These are phyloP conservation scores for Ambrosiella xylebori DNA, from an alignment of 2,329 filamentous ascomycete genomes.

Conservation along the genomic window DNA sequence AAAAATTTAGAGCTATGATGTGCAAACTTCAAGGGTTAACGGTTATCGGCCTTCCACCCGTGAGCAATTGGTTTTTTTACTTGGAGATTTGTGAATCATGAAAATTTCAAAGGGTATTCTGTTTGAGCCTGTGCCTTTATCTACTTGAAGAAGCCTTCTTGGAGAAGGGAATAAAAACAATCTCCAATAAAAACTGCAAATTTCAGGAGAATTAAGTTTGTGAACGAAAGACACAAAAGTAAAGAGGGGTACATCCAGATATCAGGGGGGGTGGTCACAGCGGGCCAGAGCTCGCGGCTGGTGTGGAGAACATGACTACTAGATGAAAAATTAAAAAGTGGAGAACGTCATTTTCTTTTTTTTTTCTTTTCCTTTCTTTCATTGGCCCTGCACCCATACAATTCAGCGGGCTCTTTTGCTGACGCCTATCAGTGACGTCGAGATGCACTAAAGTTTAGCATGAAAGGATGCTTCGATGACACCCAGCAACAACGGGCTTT, in stretches of 20 bases:
- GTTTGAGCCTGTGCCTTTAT: too few relatives aligned
- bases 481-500: conserved; percentile 1
- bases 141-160: too few relatives aligned
- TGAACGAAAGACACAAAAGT: neutral
- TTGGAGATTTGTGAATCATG: too few relatives aligned
- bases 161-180: too few relatives aligned
- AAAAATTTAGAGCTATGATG: too few relatives aligned
- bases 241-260: neutral
- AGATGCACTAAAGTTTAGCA: neutral
- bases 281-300: neutral
- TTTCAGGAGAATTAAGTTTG: neutral
- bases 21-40: too few relatives aligned
- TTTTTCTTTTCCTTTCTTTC: neutral
- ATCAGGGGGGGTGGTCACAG: neutral
- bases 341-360: neutral
- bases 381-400: neutral
- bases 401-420: neutral
- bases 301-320: neutral
- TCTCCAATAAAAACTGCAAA: neutral
- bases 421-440: neutral
- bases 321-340: neutral
- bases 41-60: too few relatives aligned
- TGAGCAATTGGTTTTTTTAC: too few relatives aligned
- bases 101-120: too few relatives aligned
- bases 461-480: conserved; percentile 4